Base-by-base conservation (phyloP, 2,329 filamentous ascomycete genomes). In the Aureobasidium vineae region DNA sequence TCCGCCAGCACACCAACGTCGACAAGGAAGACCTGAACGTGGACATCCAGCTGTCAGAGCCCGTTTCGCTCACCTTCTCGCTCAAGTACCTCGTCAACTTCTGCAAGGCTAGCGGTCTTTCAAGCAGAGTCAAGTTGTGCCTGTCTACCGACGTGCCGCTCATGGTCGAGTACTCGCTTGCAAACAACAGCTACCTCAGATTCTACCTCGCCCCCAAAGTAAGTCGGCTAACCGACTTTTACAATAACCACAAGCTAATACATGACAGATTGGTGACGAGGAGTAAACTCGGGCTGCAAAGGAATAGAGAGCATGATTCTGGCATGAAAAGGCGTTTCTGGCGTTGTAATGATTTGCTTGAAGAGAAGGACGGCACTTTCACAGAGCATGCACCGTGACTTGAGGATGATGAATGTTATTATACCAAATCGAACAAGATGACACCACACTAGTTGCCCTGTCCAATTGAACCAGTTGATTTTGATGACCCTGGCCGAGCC, bases 11-110 rank as follows among this genome's bases (percentile, higher is more conserved):
- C 82, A 90, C 86, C 75, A 91, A 92, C 76, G 85, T 97, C 70
- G 94, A 98, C 47, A 96, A 98, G 83, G 89, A 91, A 56, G 86
- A 90, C 11, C 83, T 89, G 76, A 91, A 93, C 75, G 90, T 98
- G 73, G 86, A 91, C 71, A 97, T 99, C 78, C 88, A 92, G 76
- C 87, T 99, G 69, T 90, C 87, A 45, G 96, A 99, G 82, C 92
- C 95, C 61, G 95, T 99, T 68, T 85, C 91, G 41, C 86, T 99
- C 70, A 98, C 94, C 59, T 99, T 99, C 83, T 98, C 95, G 40
- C 90, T 99, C 75, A 99, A 99, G 83, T 99, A 99, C 82, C 89
- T 99, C 3, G 91, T 96, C 85, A 98, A 98, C 86, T 99, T 99
- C 84, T 98, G 95, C 90, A 99, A 99, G 84, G 96, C 96, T 40